Conservation (phyloP, 305 asterid genomes). For the Lippia alba region DNA sequence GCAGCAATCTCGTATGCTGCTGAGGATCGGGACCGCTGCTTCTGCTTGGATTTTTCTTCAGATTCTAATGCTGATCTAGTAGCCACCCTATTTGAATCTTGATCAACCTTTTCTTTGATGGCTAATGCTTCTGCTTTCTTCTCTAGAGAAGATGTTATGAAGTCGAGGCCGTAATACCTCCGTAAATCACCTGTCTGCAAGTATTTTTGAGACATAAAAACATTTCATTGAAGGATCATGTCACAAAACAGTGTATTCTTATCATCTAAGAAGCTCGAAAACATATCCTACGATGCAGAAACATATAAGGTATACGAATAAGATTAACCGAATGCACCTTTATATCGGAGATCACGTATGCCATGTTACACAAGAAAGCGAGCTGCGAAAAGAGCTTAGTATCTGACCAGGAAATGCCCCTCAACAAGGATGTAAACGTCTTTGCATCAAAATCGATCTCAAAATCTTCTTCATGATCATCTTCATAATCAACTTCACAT, state of each 20-base stretch:
- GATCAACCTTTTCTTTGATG: conserved; percentile 46
- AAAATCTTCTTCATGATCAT: conserved; percentile 42
- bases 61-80: not conserved
- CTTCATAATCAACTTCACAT: conserved; percentile 66
- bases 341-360: conserved; percentile 74
- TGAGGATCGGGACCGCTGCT: conserved; percentile 34
- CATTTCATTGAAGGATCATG: too few relatives aligned
- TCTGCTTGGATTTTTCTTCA: not conserved
- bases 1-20: conserved; percentile 86
- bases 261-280: too few relatives aligned
- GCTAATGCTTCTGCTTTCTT: conserved; percentile 71
- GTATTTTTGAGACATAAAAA: not conserved
- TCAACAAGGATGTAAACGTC: conserved; percentile 56
- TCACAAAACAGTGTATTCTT: too few relatives aligned
- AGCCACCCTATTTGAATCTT: conserved; percentile 40
- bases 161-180: conserved; percentile 65
- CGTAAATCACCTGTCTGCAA: conserved; percentile 72
- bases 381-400: conserved; percentile 68
- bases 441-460: conserved; percentile 43
- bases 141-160: conserved; percentile 79
- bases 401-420: conserved; percentile 69
- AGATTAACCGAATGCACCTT: conserved; percentile 48
- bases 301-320: not conserved
- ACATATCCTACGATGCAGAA: too few relatives aligned
- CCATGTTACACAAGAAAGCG: conserved; percentile 88